phyloP scores from a whole-genome alignment of 768 basidiomycete genomes.

The Leccinum ochraceum region DNA sequence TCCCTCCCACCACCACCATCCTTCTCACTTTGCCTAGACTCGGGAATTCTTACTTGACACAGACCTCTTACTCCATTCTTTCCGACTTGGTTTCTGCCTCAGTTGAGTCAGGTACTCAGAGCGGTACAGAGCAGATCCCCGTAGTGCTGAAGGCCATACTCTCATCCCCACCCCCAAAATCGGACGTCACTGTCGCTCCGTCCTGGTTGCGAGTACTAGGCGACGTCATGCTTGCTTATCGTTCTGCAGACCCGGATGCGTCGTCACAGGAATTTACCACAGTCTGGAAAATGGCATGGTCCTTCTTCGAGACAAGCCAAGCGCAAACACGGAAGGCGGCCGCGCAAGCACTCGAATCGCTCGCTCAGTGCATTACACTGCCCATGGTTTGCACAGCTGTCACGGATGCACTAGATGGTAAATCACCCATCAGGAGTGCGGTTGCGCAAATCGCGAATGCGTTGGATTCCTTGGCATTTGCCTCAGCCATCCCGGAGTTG shows the following conservation, averaged over 20 bases:
- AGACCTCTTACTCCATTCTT: constrained; percentile 83
- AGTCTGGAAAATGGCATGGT: constrained; percentile 71
- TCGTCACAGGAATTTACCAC: constrained; percentile 56
- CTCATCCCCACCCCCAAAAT: constrained; percentile 65
- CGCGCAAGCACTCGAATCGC: constrained; percentile 58
- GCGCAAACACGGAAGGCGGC: constrained; percentile 59
- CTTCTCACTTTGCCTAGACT: constrained; percentile 84
- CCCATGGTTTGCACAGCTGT: constrained; percentile 57
- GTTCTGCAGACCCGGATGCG: constrained; percentile 46
- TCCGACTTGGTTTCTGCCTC: constrained; percentile 72
- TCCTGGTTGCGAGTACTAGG: constrained; percentile 83
- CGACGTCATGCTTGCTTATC: constrained; percentile 67
- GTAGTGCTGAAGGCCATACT: constrained; percentile 68
- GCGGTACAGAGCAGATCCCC: constrained; percentile 53
- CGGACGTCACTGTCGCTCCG: constrained; percentile 65
- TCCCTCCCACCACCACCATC: constrained; percentile 65
- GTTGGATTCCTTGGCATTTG: constrained; percentile 70
- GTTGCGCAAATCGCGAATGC: constrained; percentile 66
- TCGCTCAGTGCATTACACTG: constrained; percentile 72
- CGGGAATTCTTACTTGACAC: constrained; percentile 86
- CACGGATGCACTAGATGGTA: constrained; percentile 44
- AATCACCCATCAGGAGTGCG: constrained; percentile 60
- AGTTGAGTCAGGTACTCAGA: constrained; percentile 48
- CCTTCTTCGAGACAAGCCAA: constrained; percentile 74
- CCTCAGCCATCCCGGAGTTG: constrained; percentile 76